phyloP scores from a whole-genome alignment of 441 rosid species.

The Heliophila coronopifolia region DNA sequence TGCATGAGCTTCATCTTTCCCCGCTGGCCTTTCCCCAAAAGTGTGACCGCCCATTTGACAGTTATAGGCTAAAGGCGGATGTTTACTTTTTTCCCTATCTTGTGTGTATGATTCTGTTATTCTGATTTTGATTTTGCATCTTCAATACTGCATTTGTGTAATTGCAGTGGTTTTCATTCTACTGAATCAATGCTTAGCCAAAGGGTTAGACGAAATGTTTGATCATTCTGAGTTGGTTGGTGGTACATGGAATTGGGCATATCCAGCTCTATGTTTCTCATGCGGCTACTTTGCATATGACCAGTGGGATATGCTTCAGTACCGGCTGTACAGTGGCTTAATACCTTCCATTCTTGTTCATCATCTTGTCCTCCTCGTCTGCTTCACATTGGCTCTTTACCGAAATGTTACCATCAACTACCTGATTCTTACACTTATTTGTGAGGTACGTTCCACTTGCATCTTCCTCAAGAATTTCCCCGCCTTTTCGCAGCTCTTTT shows the following conservation, averaged over 20 bases:
- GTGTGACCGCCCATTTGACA: too few species aligned
- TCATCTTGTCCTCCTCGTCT: constrained; percentile 73
- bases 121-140: constrained; percentile 20
- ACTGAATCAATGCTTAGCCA: constrained; percentile 41
- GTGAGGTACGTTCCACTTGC: constrained; percentile 52
- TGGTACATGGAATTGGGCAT: constrained; percentile 74
- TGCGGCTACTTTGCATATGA: constrained; percentile 95
- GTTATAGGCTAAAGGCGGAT: too few species aligned
- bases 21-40: too few species aligned
- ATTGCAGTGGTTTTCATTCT: constrained; percentile 66
- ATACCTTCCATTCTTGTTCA: constrained; percentile 76
- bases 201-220: constrained; percentile 47
- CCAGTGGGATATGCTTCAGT: constrained; percentile 84
- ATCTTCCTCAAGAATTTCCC: background rate
- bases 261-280: constrained; percentile 72
- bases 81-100: constrained; percentile 1
- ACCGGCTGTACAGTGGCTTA: constrained; percentile 63
- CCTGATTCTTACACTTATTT: constrained; percentile 75
- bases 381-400: constrained; percentile 80
- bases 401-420: constrained; percentile 81
- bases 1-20: too few species aligned
- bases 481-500: background rate
- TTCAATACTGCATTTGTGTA: background rate
- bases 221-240: constrained; percentile 64
- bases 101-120: background rate